Conservation (phyloP, 805 yeast species). For the Wickerhamiella shivajii region DNA sequence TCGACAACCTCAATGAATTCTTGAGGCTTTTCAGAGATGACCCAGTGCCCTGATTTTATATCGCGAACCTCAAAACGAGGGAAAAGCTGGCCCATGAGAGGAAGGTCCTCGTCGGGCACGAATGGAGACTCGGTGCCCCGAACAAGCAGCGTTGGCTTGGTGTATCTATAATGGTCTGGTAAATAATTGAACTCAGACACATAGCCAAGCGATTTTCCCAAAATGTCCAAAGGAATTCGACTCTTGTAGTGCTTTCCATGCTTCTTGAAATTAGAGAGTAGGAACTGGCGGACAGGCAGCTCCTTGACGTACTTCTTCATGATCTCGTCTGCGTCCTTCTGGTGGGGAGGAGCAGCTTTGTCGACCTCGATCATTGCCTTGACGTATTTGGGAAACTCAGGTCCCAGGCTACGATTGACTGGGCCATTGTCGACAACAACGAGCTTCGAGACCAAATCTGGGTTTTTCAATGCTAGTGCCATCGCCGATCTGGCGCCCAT, state of each 20-base stretch:
- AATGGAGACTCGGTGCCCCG: conserved; percentile 66
- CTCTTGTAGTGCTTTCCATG: conserved; percentile 29
- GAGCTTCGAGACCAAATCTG: conserved; percentile 43
- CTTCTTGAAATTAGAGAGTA: conserved; percentile 52
- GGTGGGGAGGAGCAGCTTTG: conserved; percentile 30
- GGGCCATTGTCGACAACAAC: conserved; percentile 89
- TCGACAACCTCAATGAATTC: conserved; percentile 52
- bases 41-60: conserved; percentile 85
- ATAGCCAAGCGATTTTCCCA: conserved; percentile 48
- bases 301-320: conserved; percentile 49
- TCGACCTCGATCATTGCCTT: conserved; percentile 46
- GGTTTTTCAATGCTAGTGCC: conserved; percentile 63
- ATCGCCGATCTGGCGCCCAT: conserved; percentile 86
- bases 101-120: conserved; percentile 69
- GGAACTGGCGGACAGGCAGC: conserved; percentile 54
- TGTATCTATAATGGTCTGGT: conserved; percentile 37
- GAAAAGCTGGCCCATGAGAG: conserved; percentile 59
- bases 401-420: conserved; percentile 41
- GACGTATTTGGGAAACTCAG: conserved; percentile 54
- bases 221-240: conserved; percentile 56
- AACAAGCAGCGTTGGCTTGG: conserved; percentile 62
- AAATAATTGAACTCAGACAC: conserved; percentile 70
- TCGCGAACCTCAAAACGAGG: conserved; percentile 64
- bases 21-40: conserved; percentile 70
- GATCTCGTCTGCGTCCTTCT: conserved; percentile 53